Evolutionary conservation across 306 rosid species (phyloP), one percentile per base, ranked within the genome.

Genomic region (Glycyrrhiza uralensis): DNA sequence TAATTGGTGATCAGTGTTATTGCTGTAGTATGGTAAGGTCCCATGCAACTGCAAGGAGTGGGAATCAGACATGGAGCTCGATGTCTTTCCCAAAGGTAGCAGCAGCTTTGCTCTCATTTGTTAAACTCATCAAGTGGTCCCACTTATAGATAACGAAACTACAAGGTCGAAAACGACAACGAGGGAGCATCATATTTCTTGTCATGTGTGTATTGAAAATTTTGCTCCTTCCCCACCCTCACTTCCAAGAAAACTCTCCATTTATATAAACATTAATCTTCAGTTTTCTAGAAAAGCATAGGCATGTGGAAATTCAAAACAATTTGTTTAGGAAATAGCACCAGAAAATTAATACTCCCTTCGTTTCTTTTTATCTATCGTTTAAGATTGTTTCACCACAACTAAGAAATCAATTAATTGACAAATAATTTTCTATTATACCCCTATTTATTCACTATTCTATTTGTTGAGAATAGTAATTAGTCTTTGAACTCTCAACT

Each of bases 61-160:
- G 9, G 36, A 56, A 72, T 30, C 15, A 71, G 30, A 66, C 38
- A 28, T 18, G 29, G 47, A 23, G 78, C 45, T 46, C 28, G 11
- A 17, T 41, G 54, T 55, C 75, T 35, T 26, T 38, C 42, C 32
- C 39, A 15, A 28, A 41, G 52, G 58, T 38, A 19, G 74, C 83
- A 19, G 74, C 83, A 59, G 72, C 76, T 80, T 74, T 71, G 42
- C 50, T 46, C 68, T 55, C 61, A 54, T 35, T 71, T 10, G 66
- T 51, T 17, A 33, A 15, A 26, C 30, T 49, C 49, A 39, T 32
- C 17, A 33, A 20, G 60, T 55, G 82, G 82, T 79, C 82, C 78
- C 60, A 52, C 19, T 54, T 23, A 33, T 17, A 36, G 55, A 35
- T 23, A 59, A 47, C 41, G 81, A 78, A 30, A 52, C 63, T 22